phyloP scores from a whole-genome alignment of 2,329 filamentous ascomycete species.

The Tympanopsis confertula region DNA sequence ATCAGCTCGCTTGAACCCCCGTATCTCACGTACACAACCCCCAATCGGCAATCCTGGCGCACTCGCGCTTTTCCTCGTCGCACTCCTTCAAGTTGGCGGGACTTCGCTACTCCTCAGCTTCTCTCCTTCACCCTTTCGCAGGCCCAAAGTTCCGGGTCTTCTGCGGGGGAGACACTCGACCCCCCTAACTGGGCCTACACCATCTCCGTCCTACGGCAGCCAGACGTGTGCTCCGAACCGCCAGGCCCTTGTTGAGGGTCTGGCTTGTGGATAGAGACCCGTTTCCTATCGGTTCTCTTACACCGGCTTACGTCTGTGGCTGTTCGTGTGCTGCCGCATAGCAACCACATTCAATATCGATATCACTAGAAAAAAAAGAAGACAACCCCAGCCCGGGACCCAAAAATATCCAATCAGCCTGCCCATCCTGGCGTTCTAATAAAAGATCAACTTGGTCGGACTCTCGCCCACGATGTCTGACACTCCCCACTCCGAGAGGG shows the following conservation, averaged over 20 bases:
- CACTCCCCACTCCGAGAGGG: constrained; percentile 40
- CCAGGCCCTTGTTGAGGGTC: background rate
- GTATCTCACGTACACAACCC: background rate
- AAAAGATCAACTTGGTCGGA: constrained; percentile 9
- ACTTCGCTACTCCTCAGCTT: constrained; percentile 41
- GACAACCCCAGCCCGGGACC: background rate
- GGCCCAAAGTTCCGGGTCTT: constrained; percentile 56
- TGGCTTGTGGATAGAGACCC: constrained; percentile 1
- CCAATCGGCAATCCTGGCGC: constrained; percentile 13
- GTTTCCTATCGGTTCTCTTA: too few relatives aligned
- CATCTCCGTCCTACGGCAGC: background rate
- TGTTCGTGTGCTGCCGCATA: too few relatives aligned
- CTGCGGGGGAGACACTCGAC: constrained; percentile 55
- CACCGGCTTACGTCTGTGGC: too few relatives aligned
- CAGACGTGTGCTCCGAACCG: background rate
- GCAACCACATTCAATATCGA: too few relatives aligned
- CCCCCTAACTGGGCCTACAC: constrained; percentile 46
- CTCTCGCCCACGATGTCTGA: constrained; percentile 35
- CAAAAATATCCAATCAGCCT: background rate
- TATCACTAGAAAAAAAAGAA: background rate
- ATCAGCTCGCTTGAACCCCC: too few relatives aligned
- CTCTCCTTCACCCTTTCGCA: constrained; percentile 53
- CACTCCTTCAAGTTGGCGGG: constrained; percentile 62
- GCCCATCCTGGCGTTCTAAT: too few relatives aligned
- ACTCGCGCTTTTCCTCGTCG: constrained; percentile 18